Base-by-base conservation (phyloP, 2,329 filamentous ascomycete genomes). In the Sarocladiaceae sp. region DNA sequence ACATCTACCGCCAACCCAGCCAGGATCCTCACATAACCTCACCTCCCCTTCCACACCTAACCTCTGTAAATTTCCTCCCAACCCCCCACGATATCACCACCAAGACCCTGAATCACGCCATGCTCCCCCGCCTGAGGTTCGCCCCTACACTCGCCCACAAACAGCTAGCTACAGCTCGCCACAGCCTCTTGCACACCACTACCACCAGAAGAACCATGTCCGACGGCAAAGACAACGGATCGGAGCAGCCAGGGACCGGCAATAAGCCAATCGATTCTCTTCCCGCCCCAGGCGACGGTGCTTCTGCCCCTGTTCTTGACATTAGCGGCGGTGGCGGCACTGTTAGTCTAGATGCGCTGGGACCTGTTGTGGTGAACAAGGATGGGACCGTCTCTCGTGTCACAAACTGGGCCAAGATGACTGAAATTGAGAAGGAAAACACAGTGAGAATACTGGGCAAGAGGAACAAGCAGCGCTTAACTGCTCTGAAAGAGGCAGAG, bases 381-480 rank as follows among this genome's bases (percentile, higher is more conserved):
- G 85, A 92, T 66, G 88, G 88, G 18, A 84, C 84, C 8, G 66
- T 90, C 58, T 83, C 83, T 53, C 78, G 87, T 29, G 87, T 92
- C 59, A 70, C 77, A 31, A 91, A 92, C 66, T 92, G 87, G 87
- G 74, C 71, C 8, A 72, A 83, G 57, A 90, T 91, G 87, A 78
- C 79, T 2, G 80, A 82, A 23, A 75, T 82, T 6, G 87, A 91
- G 73, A 76, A 74, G 64, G 69, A 79, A 63, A 87, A 83, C 61
- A 88, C 87, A 33, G 57, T 90, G 63, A 74, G 83, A 42, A 70
- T 90, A 46, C 62, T 92, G 59, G 80, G 82, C 10, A 86, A 81
- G 74, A 73, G 88, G 63, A 91, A 92, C 63, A 76, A 84, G 70
- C 58, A 76, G 61, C 71, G 87, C 13, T 63, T 86, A 57, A 80